These are phyloP conservation scores for Clathrus columnatus DNA, from an alignment of 768 basidiomycete genomes.

Conservation along the genomic window DNA sequence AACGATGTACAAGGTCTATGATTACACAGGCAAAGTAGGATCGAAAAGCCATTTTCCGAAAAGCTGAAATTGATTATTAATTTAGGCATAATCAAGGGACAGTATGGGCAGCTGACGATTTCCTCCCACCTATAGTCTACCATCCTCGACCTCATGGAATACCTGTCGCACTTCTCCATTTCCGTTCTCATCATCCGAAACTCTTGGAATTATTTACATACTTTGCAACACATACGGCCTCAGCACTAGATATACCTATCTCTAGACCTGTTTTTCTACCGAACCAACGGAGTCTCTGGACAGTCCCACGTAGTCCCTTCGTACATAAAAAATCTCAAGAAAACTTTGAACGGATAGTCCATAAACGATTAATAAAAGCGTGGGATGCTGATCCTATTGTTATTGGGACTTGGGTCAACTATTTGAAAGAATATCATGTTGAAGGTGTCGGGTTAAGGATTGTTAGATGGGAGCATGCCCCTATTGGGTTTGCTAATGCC, in stretches of 20 bases:
- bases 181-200: slow-evolving; percentile 64
- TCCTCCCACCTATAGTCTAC: neutral
- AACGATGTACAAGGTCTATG: too few species aligned
- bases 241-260: slow-evolving; percentile 74
- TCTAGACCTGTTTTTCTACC: slow-evolving; percentile 60
- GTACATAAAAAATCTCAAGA: slow-evolving; percentile 91
- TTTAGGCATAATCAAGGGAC: neutral
- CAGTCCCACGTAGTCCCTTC: slow-evolving; percentile 80
- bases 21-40: too few species aligned
- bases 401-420: slow-evolving; percentile 71
- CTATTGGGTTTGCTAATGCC: slow-evolving; percentile 33
- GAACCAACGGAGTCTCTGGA: slow-evolving; percentile 71
- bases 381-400: slow-evolving; percentile 80
- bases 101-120: neutral
- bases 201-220: slow-evolving; percentile 73
- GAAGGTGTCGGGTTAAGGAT: slow-evolving; percentile 84
- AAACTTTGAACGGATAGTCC: slow-evolving; percentile 82
- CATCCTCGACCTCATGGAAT: slow-evolving; percentile 39
- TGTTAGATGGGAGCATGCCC: slow-evolving; percentile 63
- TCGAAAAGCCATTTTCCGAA: too few species aligned
- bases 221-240: slow-evolving; percentile 77
- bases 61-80: too few species aligned
- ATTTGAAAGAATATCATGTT: slow-evolving; percentile 64
- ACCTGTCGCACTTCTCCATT: slow-evolving; percentile 75
- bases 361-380: slow-evolving; percentile 82